Conservation (phyloP, 805 yeast species). For the Wickerhamomyces subpelliculosus region DNA sequence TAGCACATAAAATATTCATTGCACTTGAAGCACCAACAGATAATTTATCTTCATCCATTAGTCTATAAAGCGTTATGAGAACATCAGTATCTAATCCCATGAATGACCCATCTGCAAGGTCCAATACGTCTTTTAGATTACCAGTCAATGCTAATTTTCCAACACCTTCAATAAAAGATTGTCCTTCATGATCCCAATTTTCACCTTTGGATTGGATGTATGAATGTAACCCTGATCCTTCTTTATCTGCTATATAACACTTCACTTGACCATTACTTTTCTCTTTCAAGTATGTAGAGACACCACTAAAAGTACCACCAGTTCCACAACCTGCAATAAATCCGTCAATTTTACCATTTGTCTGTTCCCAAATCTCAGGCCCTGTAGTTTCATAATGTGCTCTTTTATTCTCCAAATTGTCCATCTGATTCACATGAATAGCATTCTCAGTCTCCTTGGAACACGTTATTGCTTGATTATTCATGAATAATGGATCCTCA, state of each 20-base stretch:
- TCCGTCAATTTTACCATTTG: constrained; percentile 43
- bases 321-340: constrained; percentile 79
- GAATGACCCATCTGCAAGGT: constrained; percentile 11
- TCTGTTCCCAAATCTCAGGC: constrained; percentile 69
- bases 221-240: constrained; percentile 59
- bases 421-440: constrained; percentile 77
- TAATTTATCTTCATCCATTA: constrained; percentile 12
- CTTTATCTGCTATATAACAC: constrained; percentile 70
- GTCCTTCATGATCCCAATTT: constrained; percentile 18
- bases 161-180: constrained; percentile 20
- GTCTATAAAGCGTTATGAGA: constrained; percentile 9
- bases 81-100: constrained; percentile 14
- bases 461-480: constrained; percentile 23
- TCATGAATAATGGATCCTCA: constrained; percentile 40
- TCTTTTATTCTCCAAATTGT: constrained; percentile 66
- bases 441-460: constrained; percentile 37
- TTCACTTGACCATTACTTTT: constrained; percentile 26
- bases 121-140: constrained; percentile 13
- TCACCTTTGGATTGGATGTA: constrained; percentile 14
- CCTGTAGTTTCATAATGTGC: constrained; percentile 67
- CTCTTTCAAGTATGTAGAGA: constrained; percentile 54
- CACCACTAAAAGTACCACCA: constrained; percentile 79
- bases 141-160: constrained; percentile 18
- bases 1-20: constrained; percentile 17
- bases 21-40: constrained; percentile 20